phyloP scores from a whole-genome alignment of 305 asterid genomes.

The Nicotiana rustica region DNA sequence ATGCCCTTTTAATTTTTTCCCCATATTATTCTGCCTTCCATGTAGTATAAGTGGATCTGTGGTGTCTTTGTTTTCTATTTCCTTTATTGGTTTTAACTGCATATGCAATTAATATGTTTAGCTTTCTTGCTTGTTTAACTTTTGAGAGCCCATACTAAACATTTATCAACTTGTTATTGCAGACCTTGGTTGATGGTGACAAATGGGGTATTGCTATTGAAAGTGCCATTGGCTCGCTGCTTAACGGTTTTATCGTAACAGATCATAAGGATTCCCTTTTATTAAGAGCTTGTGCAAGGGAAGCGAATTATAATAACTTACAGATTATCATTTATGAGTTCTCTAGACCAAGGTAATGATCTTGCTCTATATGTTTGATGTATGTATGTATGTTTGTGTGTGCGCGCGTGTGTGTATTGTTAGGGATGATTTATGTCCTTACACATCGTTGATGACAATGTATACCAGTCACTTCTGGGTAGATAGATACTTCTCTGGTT shows the following conservation, averaged over 20 bases:
- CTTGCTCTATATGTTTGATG: conserved; percentile 35
- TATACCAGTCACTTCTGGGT: conserved; percentile 28
- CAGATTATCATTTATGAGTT: conserved; percentile 85
- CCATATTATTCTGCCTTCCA: no score
- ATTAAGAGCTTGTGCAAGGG: conserved; percentile 82
- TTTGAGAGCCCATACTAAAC: conserved; percentile 18
- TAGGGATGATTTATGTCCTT: conserved; percentile 22
- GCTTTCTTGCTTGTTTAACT: not conserved
- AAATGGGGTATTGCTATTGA: conserved; percentile 88
- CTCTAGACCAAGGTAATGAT: conserved; percentile 72
- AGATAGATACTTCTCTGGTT: conserved; percentile 14
- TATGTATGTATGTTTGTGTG: conserved; percentile 33
- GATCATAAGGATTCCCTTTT: conserved; percentile 77
- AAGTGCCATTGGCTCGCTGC: conserved; percentile 77
- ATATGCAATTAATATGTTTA: conserved; percentile 25
- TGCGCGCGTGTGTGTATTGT: not conserved
- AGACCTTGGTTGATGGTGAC: conserved; percentile 79
- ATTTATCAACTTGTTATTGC: conserved; percentile 36
- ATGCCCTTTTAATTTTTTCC: no score
- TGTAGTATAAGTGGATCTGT: no score
- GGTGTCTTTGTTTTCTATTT: no score
- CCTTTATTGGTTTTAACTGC: not conserved
- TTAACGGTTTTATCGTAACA: conserved; percentile 87
- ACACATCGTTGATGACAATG: not conserved
- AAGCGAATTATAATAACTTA: conserved; percentile 67